Conservation (phyloP, 331 rosid genomes). For the Pyracantha coccinea region DNA sequence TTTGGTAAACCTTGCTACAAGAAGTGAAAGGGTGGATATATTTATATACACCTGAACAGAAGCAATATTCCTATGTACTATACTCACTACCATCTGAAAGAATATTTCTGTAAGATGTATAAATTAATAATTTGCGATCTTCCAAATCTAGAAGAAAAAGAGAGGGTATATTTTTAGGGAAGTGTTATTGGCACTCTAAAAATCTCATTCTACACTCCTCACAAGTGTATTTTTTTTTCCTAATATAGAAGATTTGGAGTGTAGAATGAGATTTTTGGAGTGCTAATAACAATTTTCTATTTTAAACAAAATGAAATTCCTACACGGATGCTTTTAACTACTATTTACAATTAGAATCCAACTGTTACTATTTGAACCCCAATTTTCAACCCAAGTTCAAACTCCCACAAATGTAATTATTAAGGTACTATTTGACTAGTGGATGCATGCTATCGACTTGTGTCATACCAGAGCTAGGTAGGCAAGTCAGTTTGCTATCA, state of each 20-base stretch:
- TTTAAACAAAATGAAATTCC: background rate
- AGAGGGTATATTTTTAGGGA: background rate
- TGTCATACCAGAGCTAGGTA: too few relatives aligned
- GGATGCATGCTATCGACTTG: too few relatives aligned
- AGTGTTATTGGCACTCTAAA: too few relatives aligned
- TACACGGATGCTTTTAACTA: background rate
- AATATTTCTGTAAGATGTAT: background rate
- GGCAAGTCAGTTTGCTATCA: too few relatives aligned
- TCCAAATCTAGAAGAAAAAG: background rate
- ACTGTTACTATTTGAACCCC: background rate
- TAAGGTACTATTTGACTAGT: too few relatives aligned
- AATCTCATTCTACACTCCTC: too few relatives aligned
- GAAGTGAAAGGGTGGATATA: background rate
- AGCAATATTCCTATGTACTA: background rate
- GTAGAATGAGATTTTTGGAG: too few relatives aligned
- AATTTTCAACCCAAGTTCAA: too few relatives aligned
- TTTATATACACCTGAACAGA: constrained; percentile 21
- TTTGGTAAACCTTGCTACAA: background rate
- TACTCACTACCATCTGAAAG: background rate
- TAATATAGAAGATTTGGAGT: too few relatives aligned
- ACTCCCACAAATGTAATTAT: too few relatives aligned
- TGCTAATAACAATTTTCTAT: too few relatives aligned
- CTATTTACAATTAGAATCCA: background rate
- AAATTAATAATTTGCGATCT: background rate
- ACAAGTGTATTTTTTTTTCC: too few relatives aligned